A percentile compares a stretch with the other conserved stretches of the same genome.
Conservation (phyloP, 345 rosid genomes). For the rapeseed (Brassica napus) region DNA sequence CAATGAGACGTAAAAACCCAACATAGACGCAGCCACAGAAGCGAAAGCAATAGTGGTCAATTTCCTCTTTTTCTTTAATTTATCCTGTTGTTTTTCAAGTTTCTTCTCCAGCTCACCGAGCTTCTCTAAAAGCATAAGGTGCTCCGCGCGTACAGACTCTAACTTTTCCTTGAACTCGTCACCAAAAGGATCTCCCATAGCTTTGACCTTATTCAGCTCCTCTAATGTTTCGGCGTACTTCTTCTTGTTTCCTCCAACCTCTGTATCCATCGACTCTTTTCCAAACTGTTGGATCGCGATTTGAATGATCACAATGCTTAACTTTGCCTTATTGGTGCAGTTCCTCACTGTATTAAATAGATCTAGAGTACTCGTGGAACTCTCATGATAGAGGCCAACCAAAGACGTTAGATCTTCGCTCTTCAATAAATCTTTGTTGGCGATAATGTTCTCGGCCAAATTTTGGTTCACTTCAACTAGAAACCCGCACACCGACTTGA, state of each 20-base stretch:
- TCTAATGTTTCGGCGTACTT: neutral
- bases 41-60: neutral
- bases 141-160: neutral
- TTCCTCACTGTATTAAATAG: neutral
- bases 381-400: neutral
- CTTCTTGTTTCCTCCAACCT: neutral
- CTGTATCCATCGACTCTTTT: neutral
- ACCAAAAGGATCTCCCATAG: neutral
- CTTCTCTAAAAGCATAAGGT: neutral
- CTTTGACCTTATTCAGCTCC: neutral
- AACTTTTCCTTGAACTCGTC: neutral
- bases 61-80: neutral
- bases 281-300: neutral
- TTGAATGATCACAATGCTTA: neutral
- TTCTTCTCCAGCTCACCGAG: neutral
- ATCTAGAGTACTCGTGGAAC: neutral
- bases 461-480: neutral
- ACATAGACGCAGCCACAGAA: neutral
- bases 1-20: neutral
- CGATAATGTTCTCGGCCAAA: neutral
- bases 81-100: neutral
- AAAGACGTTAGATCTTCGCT: neutral
- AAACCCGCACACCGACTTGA: neutral
- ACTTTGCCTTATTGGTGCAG: neutral
- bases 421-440: neutral